Evolutionary conservation across 805 yeast species (phyloP).

Genomic region (Metschnikowia kofuensis): DNA sequence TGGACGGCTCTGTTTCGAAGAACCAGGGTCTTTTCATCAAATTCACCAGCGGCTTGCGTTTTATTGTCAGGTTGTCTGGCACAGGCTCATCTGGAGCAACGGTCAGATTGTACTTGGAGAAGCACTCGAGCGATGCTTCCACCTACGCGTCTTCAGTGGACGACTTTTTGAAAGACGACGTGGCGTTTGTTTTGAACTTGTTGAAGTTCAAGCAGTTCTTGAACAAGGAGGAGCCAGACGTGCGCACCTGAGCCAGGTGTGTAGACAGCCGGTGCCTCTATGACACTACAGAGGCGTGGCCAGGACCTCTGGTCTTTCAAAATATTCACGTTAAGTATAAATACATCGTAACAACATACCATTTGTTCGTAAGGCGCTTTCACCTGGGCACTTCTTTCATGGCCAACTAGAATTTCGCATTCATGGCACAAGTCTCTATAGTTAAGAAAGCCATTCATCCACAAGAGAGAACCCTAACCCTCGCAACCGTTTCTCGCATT

Average conservation of each 20-base stretch:
- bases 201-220: conserved; percentile 69
- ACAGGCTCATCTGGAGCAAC: conserved; percentile 99
- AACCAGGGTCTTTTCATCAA: conserved; percentile 89
- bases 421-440: too few relatives aligned
- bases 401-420: neutral
- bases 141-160: conserved; percentile 55
- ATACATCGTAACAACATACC: neutral
- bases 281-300: neutral
- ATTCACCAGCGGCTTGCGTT: conserved; percentile 76
- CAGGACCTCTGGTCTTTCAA: neutral
- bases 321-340: neutral
- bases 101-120: conserved; percentile 86
- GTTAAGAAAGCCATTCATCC: too few relatives aligned
- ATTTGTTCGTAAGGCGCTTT: neutral
- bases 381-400: too few relatives aligned
- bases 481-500: too few relatives aligned
- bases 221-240: conserved; percentile 87
- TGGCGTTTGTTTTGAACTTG: conserved; percentile 60
- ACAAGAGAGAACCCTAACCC: neutral
- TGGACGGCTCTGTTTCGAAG: conserved; percentile 85
- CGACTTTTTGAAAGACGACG: conserved; percentile 62
- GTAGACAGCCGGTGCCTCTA: neutral
- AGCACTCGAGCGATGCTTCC: conserved; percentile 60
- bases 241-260: conserved; percentile 52
- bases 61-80: conserved; percentile 89